Evolutionary conservation across 352 stramenopile genomes (phyloP).

Genomic region (Phytophthora foliorum): DNA sequence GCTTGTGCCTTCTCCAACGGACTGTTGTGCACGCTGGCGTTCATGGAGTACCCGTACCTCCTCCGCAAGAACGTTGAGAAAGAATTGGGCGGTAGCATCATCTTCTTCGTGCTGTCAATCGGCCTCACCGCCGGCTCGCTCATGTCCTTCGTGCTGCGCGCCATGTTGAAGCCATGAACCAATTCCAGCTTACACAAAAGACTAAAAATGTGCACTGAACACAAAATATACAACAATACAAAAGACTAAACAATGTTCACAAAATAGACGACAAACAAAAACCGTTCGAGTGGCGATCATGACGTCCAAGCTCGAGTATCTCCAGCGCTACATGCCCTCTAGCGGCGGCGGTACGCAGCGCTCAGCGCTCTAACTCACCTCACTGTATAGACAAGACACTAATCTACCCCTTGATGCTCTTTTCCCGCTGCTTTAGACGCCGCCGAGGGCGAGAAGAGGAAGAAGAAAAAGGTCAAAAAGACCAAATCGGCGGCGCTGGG

Average conservation of each 20-base stretch:
- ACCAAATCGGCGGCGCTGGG: constrained; percentile 20
- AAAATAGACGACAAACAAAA: constrained; percentile 14
- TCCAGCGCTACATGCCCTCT: constrained; percentile 79
- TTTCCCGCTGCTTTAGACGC: constrained; percentile 10
- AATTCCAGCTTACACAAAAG: constrained; percentile 13
- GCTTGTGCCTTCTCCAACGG: constrained; percentile 78
- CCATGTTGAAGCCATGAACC: constrained; percentile 77
- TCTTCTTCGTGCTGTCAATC: constrained; percentile 86
- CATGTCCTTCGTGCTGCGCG: constrained; percentile 79
- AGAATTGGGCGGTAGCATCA: constrained; percentile 77
- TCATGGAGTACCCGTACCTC: constrained; percentile 82
- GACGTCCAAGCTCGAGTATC: constrained; percentile 82
- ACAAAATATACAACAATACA: constrained; percentile 5
- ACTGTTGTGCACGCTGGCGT: constrained; percentile 70
- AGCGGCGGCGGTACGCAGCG: constrained; percentile 36
- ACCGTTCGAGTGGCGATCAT: constrained; percentile 34
- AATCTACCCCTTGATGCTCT: constrained; percentile 4
- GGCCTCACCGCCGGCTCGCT: constrained; percentile 78
- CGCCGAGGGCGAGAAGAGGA: constrained; percentile 60
- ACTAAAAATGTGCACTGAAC: background rate
- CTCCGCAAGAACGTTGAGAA: constrained; percentile 71
- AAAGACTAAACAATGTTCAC: background rate
- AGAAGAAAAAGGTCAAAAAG: constrained; percentile 74
- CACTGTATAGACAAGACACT: constrained; percentile 14
- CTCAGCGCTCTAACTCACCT: background rate